A percentile compares a stretch with the other conserved stretches of the same genome.
phyloP scores from a whole-genome alignment of 495 filamentous ascomycete species.

The Xylaria nigripes region DNA sequence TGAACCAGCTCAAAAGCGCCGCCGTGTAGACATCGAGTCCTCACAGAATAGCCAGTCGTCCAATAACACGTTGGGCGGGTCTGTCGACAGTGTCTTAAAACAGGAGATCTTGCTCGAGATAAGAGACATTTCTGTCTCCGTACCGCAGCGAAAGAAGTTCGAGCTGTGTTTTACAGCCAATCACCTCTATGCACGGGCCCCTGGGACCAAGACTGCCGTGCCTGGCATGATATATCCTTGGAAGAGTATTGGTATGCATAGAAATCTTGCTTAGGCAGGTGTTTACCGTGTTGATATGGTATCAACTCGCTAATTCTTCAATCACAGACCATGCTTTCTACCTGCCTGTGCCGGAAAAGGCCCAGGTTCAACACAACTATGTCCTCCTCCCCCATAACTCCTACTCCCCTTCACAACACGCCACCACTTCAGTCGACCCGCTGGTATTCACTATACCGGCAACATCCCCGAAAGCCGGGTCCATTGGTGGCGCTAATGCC shows the following conservation, averaged over 20 bases:
- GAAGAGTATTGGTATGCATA: slow-evolving; percentile 62
- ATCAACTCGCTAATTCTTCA: slow-evolving; percentile 10
- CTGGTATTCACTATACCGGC: slow-evolving; percentile 79
- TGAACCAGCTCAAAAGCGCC: slow-evolving; percentile 39
- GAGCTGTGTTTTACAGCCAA: slow-evolving; percentile 61
- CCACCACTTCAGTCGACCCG: slow-evolving; percentile 46
- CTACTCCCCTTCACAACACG: slow-evolving; percentile 35
- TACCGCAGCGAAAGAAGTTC: slow-evolving; percentile 91
- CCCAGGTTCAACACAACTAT: slow-evolving; percentile 81
- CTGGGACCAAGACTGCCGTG: slow-evolving; percentile 56
- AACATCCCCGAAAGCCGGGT: slow-evolving; percentile 58
- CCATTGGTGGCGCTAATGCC: slow-evolving; percentile 37
- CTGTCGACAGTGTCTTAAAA: slow-evolving; percentile 28
- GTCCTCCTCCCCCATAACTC: slow-evolving; percentile 71
- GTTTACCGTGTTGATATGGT: not conserved
- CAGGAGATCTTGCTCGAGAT: slow-evolving; percentile 52
- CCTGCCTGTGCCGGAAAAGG: slow-evolving; percentile 87
- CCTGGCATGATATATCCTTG: slow-evolving; percentile 57
- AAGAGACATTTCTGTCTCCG: slow-evolving; percentile 62
- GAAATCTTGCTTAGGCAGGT: not conserved
- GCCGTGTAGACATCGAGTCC: slow-evolving; percentile 40
- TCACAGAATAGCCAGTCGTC: slow-evolving; percentile 22
- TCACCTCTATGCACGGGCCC: slow-evolving; percentile 60
- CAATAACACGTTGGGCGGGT: slow-evolving; percentile 15
- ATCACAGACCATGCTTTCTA: slow-evolving; percentile 61